A percentile compares a stretch with the other conserved stretches of the same genome.
Conservation (phyloP, 805 yeast species). For the Yarrowia sp. region DNA sequence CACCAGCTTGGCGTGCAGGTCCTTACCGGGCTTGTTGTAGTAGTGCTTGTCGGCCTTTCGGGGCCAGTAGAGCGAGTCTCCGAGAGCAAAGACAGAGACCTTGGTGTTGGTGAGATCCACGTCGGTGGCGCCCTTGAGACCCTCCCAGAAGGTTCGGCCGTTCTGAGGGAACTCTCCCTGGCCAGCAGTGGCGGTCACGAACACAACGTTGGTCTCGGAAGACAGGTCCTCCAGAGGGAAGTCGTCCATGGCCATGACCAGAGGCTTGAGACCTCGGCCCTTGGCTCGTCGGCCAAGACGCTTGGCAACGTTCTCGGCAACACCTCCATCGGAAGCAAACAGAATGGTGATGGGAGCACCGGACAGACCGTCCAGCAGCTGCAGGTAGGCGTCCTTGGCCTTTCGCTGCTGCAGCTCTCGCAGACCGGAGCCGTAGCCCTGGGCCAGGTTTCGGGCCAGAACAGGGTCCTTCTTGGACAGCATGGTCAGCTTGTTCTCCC, state of each 20-base stretch:
- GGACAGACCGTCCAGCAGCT: constrained; percentile 81
- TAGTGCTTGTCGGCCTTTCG: constrained; percentile 93
- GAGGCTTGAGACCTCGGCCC: constrained; percentile 76
- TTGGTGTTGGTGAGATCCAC: constrained; percentile 66
- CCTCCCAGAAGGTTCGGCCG: constrained; percentile 80
- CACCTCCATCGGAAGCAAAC: constrained; percentile 92
- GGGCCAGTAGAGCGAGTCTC: constrained; percentile 94
- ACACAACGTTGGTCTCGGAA: constrained; percentile 70
- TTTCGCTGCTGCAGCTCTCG: constrained; percentile 65
- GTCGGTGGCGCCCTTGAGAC: constrained; percentile 63
- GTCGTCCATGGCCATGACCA: constrained; percentile 74
- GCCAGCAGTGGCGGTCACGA: constrained; percentile 78
- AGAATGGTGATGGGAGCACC: constrained; percentile 91
- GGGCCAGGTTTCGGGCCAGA: constrained; percentile 73
- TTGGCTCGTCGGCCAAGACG: constrained; percentile 79
- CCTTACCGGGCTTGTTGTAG: constrained; percentile 89
- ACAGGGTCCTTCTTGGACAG: constrained; percentile 74
- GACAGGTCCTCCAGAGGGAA: constrained; percentile 74
- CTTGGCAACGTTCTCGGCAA: constrained; percentile 81
- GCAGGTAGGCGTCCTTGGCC: constrained; percentile 78
- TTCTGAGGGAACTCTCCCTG: constrained; percentile 89
- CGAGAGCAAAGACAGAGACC: constrained; percentile 74
- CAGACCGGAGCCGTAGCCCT: constrained; percentile 66
- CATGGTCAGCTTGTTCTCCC: constrained; percentile 86
- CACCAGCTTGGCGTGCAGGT: constrained; percentile 67